Evolutionary conservation across 371 early-diverging fungal species (phyloP), one percentile per base, ranked within the genome.

Genomic region (Saksenaea vasiformis): DNA sequence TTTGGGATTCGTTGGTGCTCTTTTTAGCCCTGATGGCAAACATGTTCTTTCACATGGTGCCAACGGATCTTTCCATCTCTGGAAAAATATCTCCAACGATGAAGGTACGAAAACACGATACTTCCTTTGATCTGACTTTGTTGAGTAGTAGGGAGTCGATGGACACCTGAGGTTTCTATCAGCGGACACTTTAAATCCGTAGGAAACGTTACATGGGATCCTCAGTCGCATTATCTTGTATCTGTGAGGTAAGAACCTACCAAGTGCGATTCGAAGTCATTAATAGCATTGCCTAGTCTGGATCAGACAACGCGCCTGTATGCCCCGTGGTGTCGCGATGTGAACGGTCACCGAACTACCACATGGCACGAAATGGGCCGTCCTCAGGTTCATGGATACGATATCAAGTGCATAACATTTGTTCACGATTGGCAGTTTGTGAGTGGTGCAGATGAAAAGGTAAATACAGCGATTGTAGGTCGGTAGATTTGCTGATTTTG

Each of bases 321-420:
- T 79, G 89, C 93, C 0, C 89, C 87, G 9, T 94, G 95, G 93
- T 78, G 60, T 38, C 70, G 79, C 54, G 39, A 56, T 5, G n/a
- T 64, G 14, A 61, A 69, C 1, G 72, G 68, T 9, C 36, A 66
- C 14, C 37, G 62, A 2, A 57, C 79, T 0, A 62, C 67, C 0
- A 85, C 90, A 3, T 97, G 97, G 98, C 95, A 93, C 66, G 99
- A 98, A 74, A 86, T 96, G 61, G 93, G 94, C 1, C 84, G 99
- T 5, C 94, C 99, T 14, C 99, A 98, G 77, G 91, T 98, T 28
- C 99, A 98, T 69, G 99, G 99, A 1, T 97, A 97, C 70, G 95
- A 96, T 70, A 74, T 97, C 57, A 88, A 93, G 54, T 93, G 95
- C 69, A 69, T 96, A 10, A 86, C 93, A 0, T 95, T 96, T 69